Percentiles rank a stretch among this genome's conserved stretches.
These are phyloP conservation scores for Auriculariales sp. DNA, from an alignment of 768 basidiomycete species.

Conservation along the genomic window DNA sequence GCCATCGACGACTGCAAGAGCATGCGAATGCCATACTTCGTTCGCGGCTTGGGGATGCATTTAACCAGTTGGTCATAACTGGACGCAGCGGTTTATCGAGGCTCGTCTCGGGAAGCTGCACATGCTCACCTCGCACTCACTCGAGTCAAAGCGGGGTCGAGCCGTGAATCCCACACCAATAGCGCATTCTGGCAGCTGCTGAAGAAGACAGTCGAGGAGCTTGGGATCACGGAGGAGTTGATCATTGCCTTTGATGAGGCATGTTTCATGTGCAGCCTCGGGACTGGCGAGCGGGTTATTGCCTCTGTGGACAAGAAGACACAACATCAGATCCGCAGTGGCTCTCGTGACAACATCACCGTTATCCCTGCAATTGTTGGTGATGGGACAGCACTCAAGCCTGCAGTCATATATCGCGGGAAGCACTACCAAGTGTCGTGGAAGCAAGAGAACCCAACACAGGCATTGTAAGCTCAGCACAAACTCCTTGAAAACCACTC, in stretches of 20 bases:
- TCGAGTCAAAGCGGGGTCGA: conserved; percentile 1
- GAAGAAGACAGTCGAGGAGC: conserved; percentile 1
- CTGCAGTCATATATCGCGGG: too few species aligned
- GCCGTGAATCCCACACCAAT: neutral
- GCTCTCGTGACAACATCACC: conserved; percentile 11
- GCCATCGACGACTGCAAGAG: conserved; percentile 19
- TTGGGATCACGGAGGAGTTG: neutral
- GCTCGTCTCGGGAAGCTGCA: conserved; percentile 1
- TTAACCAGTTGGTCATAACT: conserved; percentile 1
- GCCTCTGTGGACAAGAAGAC: conserved; percentile 2
- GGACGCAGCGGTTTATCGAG: conserved; percentile 5
- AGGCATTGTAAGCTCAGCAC: too few species aligned
- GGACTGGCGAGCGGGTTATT: too few species aligned
- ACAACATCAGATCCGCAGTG: conserved; percentile 1
- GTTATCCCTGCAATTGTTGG: conserved; percentile 22
- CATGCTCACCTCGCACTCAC: neutral
- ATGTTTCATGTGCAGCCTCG: neutral
- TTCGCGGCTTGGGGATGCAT: neutral
- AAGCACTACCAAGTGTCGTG: too few species aligned
- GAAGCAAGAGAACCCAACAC: too few species aligned
- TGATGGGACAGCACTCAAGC: conserved; percentile 22
- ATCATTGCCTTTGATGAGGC: conserved; percentile 5
- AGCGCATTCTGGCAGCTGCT: conserved; percentile 1
- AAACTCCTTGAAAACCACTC: too few species aligned
- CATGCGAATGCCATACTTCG: conserved; percentile 16